Base-by-base conservation (phyloP, 129 eudicot genomes). In the Heracleum sosnowskyi region DNA sequence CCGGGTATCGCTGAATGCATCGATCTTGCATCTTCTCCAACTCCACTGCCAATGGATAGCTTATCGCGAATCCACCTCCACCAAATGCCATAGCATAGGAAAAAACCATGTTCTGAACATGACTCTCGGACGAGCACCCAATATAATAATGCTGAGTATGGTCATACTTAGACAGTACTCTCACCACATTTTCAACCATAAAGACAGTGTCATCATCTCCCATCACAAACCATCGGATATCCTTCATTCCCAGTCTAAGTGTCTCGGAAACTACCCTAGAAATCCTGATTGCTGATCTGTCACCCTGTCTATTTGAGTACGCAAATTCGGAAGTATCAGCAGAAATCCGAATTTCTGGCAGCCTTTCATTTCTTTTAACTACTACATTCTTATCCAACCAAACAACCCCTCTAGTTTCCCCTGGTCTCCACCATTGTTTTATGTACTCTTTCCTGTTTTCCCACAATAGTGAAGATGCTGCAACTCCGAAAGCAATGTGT, bases 141-240 rank as follows among this genome's bases (percentile, higher is more conserved):
- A 93, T 81, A 42, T 93, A 93, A 55, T 90, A 93, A 76, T 63
- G 87, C 90, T 90, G 88, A 6, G 75, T 80, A 60, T 93, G 96
- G 66, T 93, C 87, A 51, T 93, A 93, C 60, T 84, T 89, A 0
- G 82, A 62, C 44, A 93, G 85, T 33, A 93, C 86, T 75, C 94
- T 87, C 5, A 89, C 83, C 33, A 90, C 83, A 82, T 93, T 93
- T 9, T 90, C 96, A 28, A 86, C 88, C 4, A 90, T 70, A 42
- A 93, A 90, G 36, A 93, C 89, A 0, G 98, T 93, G 73, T 93
- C 98, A 72, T 93, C 98, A 42, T 93, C 98, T 22, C 96, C 98
- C 96, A 93, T 93, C 11, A 93, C 98, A 46, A 93, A 90, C 98
- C 98, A 90, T 79, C 96, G 78, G 37, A 90, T 84, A n/a, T 86